A percentile compares a stretch with the other conserved stretches of the same genome.
Evolutionary conservation across 2,329 filamentous ascomycete genomes (phyloP).

Genomic region (Elsinoe ampelina): DNA sequence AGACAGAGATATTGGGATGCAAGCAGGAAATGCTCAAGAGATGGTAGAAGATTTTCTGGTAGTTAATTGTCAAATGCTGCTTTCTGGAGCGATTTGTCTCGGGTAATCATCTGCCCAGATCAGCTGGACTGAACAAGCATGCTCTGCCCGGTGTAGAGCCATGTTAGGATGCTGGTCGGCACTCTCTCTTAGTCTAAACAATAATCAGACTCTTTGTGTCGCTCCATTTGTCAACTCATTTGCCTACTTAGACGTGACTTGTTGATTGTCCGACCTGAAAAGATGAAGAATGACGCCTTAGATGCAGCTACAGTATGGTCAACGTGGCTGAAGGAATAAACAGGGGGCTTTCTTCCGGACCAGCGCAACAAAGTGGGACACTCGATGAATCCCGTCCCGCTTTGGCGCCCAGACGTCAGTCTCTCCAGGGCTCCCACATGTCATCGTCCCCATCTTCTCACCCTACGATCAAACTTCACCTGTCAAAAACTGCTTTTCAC

Average conservation of each 20-base stretch:
- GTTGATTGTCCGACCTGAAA: background rate
- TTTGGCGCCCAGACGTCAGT: conserved; percentile 1
- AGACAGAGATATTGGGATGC: background rate
- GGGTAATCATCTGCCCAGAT: conserved; percentile 4
- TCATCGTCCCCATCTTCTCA: background rate
- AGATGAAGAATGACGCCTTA: too few relatives aligned
- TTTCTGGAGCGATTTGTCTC: background rate
- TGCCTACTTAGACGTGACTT: background rate
- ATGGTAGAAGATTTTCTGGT: background rate
- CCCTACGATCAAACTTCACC: background rate
- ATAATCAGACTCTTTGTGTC: conserved; percentile 11
- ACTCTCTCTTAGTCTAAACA: conserved; percentile 7
- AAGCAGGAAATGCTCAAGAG: background rate
- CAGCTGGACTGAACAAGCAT: conserved; percentile 9
- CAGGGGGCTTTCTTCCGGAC: background rate
- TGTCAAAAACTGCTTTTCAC: background rate
- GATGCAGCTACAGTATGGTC: background rate
- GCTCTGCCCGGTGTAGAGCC: background rate
- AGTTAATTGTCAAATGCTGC: background rate
- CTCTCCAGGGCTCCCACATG: background rate
- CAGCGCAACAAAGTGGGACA: background rate
- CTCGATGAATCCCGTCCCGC: background rate
- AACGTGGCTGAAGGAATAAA: background rate
- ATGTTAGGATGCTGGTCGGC: conserved; percentile 10
- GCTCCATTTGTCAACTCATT: background rate